phyloP scores from a whole-genome alignment of 768 basidiomycete species.

The Serendipita sp. region DNA sequence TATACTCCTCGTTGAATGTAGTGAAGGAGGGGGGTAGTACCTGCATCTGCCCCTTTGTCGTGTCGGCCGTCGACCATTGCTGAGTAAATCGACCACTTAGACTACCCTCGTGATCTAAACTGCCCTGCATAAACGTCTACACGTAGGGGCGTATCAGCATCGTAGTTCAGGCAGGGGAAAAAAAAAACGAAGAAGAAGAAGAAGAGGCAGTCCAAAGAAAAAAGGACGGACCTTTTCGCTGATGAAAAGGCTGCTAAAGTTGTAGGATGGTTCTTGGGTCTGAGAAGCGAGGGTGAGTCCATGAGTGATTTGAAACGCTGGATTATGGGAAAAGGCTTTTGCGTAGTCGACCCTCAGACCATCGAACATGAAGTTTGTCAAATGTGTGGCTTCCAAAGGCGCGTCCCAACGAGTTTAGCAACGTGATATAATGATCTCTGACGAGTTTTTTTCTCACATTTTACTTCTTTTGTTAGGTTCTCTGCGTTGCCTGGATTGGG shows the following conservation, averaged over 20 bases:
- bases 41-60: conserved; percentile 83
- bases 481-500: conserved; percentile 88
- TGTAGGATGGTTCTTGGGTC: conserved; percentile 72
- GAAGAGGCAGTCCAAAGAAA: not conserved
- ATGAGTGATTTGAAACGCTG: conserved; percentile 97
- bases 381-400: conserved; percentile 51
- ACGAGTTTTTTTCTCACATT: conserved; percentile 35
- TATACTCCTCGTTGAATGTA: not conserved
- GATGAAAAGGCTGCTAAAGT: conserved; percentile 86
- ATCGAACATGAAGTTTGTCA: conserved; percentile 93
- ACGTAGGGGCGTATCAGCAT: conserved; percentile 27
- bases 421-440: not conserved
- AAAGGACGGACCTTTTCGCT: conserved; percentile 46
- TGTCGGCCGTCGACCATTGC: conserved; percentile 61
- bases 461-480: conserved; percentile 80
- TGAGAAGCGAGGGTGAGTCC: conserved; percentile 85
- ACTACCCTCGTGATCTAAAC: conserved; percentile 87
- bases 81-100: conserved; percentile 64
- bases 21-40: conserved; percentile 23
- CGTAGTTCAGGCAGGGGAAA: not conserved
- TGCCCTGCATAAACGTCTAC: conserved; percentile 18
- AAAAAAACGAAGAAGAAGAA: not conserved
- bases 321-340: conserved; percentile 81
- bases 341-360: conserved; percentile 82
- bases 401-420: not conserved